Evolutionary conservation across 164 flowering plant genomes (phyloP), one percentile per base, ranked within the genome.

Genomic region (Nymphaea thermarum): DNA sequence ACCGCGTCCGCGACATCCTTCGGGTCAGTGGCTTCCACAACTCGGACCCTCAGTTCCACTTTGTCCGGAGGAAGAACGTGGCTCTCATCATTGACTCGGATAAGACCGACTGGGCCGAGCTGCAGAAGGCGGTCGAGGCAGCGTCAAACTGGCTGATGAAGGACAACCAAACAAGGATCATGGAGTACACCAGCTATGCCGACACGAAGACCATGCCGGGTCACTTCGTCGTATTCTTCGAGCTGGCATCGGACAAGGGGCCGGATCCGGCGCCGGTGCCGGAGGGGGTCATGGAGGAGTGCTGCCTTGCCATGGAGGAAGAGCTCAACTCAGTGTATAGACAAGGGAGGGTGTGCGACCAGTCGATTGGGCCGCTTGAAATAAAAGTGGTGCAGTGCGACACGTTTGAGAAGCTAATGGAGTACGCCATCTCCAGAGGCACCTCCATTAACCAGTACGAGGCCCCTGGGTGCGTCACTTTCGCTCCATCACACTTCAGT

Each of bases 371-470:
- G 10, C 73, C 84, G n/a, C 68, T 79, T 43, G 84, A 81, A 73
- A 81, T 79, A 0, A 65, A 78, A 76, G 76, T 79, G 3, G 84
- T 79, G 62, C 75, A 68, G 55, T 60, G 63, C 5, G 84, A 81
- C 0, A 81, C 84, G n/a, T 81, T 81, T 68, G 82, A 79, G 68
- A 82, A 79, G 71, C 66, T 81, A 3, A 81, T 79, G 84, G 84
- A 81, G 60, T 81, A 77, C 42, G 84, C 84, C 7, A 81, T 81
- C 63, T 81, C 84, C 5, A 71, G 82, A 43, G 84, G 84, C 3
- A 82, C 82, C 2, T 81, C 84, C 8, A 79, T 79, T 2, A 81
- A 74, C 65, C 81, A 81, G 84, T 69, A 6, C n/a, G n/a, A n/a
- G n/a, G n/a, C n/a, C n/a, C 84, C 84, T 4, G 73, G 82, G 67